A percentile compares a stretch with the other conserved stretches of the same genome.
phyloP scores from a whole-genome alignment of 345 rosid species.

The Sonneratia alba region DNA sequence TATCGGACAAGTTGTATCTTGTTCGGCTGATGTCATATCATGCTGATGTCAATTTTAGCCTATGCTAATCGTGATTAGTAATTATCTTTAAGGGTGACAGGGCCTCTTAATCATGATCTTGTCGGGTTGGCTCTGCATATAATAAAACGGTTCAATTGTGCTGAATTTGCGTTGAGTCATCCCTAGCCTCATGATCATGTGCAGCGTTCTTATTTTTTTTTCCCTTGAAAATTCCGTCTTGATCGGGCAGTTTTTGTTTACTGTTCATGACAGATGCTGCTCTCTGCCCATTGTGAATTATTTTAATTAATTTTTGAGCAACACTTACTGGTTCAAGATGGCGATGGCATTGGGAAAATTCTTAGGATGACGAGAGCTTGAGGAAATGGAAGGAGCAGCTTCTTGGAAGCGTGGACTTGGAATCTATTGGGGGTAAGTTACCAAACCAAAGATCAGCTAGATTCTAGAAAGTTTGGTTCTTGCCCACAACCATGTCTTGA shows the following conservation, averaged over 20 bases:
- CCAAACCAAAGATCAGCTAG: neutral
- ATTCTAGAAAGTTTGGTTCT: neutral
- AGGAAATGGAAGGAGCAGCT: constrained; percentile 81
- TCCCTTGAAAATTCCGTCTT: neutral
- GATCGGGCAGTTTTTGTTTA: neutral
- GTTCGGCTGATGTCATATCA: no score
- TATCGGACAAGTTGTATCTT: no score
- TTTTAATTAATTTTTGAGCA: neutral
- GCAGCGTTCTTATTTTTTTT: neutral
- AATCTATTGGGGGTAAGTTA: constrained; percentile 45
- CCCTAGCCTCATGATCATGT: neutral
- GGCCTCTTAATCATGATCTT: neutral
- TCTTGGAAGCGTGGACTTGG: constrained; percentile 51
- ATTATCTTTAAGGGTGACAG: neutral
- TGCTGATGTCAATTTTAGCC: no score
- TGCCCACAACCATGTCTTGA: neutral
- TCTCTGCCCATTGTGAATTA: neutral
- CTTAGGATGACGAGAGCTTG: constrained; percentile 67
- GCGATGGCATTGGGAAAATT: neutral
- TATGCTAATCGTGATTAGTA: no score
- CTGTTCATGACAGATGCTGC: neutral
- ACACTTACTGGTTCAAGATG: constrained; percentile 8
- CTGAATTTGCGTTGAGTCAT: neutral
- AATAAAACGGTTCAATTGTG: neutral
- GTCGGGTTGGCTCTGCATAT: no score